phyloP scores from a whole-genome alignment of 2,329 filamentous ascomycete genomes.

The Penicillium brasilianum region DNA sequence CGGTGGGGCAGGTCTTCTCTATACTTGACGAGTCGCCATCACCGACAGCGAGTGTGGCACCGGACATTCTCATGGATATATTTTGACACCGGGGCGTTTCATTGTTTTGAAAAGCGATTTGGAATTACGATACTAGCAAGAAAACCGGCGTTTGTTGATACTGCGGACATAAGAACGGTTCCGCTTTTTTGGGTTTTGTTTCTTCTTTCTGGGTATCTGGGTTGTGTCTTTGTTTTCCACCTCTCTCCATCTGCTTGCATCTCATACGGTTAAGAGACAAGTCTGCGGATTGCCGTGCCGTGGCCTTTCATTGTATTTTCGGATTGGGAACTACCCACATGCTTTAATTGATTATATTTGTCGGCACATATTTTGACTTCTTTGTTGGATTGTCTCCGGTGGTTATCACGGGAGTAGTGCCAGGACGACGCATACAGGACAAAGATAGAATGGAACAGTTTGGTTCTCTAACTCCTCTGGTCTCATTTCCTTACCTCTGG shows the following conservation, averaged over 20 bases:
- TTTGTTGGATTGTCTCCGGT: neutral
- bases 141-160: slow-evolving; percentile 32
- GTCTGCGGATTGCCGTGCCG: slow-evolving; percentile 1
- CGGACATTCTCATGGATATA: slow-evolving; percentile 29
- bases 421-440: neutral
- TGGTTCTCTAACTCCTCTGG: neutral
- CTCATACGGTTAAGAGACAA: slow-evolving; percentile 5
- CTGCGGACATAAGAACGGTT: slow-evolving; percentile 20
- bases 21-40: slow-evolving; percentile 25
- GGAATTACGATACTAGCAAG: slow-evolving; percentile 39
- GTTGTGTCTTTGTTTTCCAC: slow-evolving; percentile 14
- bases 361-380: neutral
- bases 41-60: neutral
- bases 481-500: neutral
- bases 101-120: slow-evolving; percentile 26
- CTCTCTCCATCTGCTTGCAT: slow-evolving; percentile 6
- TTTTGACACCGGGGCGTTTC: slow-evolving; percentile 14
- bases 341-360: slow-evolving; percentile 18
- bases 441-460: neutral
- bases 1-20: slow-evolving; percentile 47
- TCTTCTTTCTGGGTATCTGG: neutral
- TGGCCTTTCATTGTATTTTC: slow-evolving; percentile 16
- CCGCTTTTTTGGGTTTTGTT: slow-evolving; percentile 19
- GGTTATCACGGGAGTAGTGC: neutral
- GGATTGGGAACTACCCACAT: slow-evolving; percentile 8